A percentile compares a stretch with the other conserved stretches of the same genome.
These are phyloP conservation scores for Penicillium sp. DNA, from an alignment of 2,329 filamentous ascomycete species.

Conservation along the genomic window DNA sequence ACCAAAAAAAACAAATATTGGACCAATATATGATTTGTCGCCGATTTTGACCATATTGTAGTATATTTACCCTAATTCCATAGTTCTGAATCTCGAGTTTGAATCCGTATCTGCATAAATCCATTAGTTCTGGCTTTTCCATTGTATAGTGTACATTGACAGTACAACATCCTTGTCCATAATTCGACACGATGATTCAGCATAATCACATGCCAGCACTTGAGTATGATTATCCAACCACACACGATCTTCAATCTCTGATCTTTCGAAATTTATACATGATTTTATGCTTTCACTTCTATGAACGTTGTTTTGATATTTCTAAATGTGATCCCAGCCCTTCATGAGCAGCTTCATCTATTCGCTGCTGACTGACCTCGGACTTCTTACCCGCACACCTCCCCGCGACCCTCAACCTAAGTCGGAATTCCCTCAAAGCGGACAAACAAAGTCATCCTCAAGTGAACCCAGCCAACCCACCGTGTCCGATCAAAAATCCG, in stretches of 20 bases:
- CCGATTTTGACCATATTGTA: neutral
- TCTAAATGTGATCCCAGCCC: constrained; percentile 23
- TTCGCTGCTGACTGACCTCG: constrained; percentile 46
- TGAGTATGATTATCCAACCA: neutral
- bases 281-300: neutral
- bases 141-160: too few relatives aligned
- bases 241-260: neutral
- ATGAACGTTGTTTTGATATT: neutral
- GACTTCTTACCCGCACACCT: constrained; percentile 44
- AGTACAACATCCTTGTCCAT: neutral
- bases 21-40: neutral
- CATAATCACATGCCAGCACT: constrained; percentile 18
- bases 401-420: constrained; percentile 24
- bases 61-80: neutral
- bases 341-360: constrained; percentile 48
- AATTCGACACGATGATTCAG: constrained; percentile 22
- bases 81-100: neutral
- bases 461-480: constrained; percentile 15
- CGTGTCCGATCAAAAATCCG: constrained; percentile 14
- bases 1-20: neutral
- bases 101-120: neutral
- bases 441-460: constrained; percentile 22
- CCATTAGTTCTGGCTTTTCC: neutral
- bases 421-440: constrained; percentile 23
- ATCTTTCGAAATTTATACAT: neutral